Conservation (phyloP, 768 basidiomycete species). For the Pilatotrama ljubarskyi region DNA sequence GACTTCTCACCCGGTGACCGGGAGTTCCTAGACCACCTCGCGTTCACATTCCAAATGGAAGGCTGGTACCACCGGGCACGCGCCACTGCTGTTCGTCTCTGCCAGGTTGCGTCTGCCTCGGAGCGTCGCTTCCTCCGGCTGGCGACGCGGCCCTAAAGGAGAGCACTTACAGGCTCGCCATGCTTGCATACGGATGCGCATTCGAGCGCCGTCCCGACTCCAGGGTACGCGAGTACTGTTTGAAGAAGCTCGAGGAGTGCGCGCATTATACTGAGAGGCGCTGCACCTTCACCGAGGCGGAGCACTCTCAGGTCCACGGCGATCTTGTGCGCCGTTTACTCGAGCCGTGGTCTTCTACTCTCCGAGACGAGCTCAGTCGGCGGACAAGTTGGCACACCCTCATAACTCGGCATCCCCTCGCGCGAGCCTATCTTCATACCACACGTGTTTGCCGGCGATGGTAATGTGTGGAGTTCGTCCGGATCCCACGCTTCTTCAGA, state of each 20-base stretch:
- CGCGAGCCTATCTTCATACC: conserved; percentile 45
- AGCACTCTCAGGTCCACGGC: conserved; percentile 41
- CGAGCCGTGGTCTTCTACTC: conserved; percentile 41
- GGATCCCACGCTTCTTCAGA: conserved; percentile 58
- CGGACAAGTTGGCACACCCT: conserved; percentile 22
- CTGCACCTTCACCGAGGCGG: conserved; percentile 41
- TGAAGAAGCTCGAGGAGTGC: conserved; percentile 47
- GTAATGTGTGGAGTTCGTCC: conserved; percentile 31
- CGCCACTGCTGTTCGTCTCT: conserved; percentile 35
- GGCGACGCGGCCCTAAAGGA: conserved; percentile 41
- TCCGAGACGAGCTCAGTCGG: conserved; percentile 39
- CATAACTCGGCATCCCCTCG: conserved; percentile 45
- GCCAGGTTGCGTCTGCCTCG: conserved; percentile 35
- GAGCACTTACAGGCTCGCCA: conserved; percentile 46
- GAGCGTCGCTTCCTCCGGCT: conserved; percentile 52
- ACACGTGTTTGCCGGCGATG: background rate
- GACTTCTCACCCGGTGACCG: conserved; percentile 22
- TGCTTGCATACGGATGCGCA: conserved; percentile 55
- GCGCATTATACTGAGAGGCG: conserved; percentile 56
- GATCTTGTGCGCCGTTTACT: conserved; percentile 36
- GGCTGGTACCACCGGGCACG: conserved; percentile 39
- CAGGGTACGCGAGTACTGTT: conserved; percentile 42
- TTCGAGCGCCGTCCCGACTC: conserved; percentile 41
- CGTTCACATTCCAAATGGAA: conserved; percentile 45
- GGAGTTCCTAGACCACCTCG: conserved; percentile 47